phyloP scores from a whole-genome alignment of 106 monocot species.

The Dioscorea zingiberensis region DNA sequence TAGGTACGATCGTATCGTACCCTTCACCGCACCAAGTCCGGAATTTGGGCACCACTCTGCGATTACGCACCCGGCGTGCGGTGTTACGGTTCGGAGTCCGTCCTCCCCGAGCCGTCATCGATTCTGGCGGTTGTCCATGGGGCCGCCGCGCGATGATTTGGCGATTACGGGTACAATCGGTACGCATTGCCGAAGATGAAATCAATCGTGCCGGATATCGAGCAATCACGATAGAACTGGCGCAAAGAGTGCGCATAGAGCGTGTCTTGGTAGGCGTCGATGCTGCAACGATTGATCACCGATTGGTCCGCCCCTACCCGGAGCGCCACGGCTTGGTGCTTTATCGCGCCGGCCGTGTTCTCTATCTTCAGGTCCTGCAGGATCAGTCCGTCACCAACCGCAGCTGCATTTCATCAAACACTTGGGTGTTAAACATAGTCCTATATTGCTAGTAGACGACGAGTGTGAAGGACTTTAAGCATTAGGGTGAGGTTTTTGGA shows the following conservation, averaged over 20 bases:
- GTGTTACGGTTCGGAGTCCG: slow-evolving; percentile 42
- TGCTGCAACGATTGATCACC: slow-evolving; percentile 26
- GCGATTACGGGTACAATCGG: slow-evolving; percentile 35
- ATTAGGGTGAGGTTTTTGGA: too few relatives aligned
- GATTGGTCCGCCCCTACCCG: slow-evolving; percentile 23
- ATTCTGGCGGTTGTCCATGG: slow-evolving; percentile 25
- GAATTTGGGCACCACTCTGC: slow-evolving; percentile 7
- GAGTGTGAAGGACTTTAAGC: too few relatives aligned
- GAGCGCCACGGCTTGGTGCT: slow-evolving; percentile 70
- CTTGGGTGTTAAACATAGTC: too few relatives aligned
- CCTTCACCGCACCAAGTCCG: slow-evolving; percentile 18
- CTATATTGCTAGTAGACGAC: too few relatives aligned
- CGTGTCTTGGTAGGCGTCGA: slow-evolving; percentile 37
- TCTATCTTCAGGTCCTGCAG: slow-evolving; percentile 41
- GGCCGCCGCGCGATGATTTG: slow-evolving; percentile 15
- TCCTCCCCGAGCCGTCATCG: slow-evolving; percentile 27
- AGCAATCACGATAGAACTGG: slow-evolving; percentile 35
- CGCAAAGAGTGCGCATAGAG: slow-evolving; percentile 33
- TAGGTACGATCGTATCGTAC: slow-evolving; percentile 12
- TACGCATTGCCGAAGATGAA: slow-evolving; percentile 44
- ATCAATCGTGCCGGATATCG: slow-evolving; percentile 34
- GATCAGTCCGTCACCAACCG: slow-evolving; percentile 25
- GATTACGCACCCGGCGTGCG: slow-evolving; percentile 25
- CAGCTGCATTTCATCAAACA: slow-evolving; percentile 25
- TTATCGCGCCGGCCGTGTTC: slow-evolving; percentile 59